Evolutionary conservation across 2,329 filamentous ascomycete genomes (phyloP).

Genomic region (Aspergillus nomiae): DNA sequence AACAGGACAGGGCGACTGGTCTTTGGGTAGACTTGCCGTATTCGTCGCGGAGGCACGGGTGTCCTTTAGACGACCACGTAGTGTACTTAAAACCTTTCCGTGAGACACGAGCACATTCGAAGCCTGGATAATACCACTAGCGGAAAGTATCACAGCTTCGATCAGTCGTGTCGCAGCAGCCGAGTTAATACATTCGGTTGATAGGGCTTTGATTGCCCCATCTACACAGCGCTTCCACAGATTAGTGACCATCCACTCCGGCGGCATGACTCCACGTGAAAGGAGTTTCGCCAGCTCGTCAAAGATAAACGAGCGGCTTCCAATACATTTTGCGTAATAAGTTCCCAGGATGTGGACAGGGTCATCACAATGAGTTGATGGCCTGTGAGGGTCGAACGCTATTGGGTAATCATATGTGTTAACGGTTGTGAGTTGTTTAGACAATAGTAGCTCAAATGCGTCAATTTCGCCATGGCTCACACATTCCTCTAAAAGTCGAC

Average conservation of each 20-base stretch:
- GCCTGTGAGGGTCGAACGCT: conserved; percentile 26
- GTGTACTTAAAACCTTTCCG: background rate
- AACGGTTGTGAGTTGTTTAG: conserved; percentile 33
- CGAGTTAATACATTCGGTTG: conserved; percentile 35
- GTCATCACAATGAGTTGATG: conserved; percentile 24
- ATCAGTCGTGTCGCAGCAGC: conserved; percentile 34
- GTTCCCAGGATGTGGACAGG: conserved; percentile 33
- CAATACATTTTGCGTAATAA: conserved; percentile 27
- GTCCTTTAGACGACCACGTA: conserved; percentile 9
- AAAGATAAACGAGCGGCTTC: conserved; percentile 33
- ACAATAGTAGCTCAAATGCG: conserved; percentile 38
- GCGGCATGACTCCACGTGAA: conserved; percentile 32
- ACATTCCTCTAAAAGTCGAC: conserved; percentile 36
- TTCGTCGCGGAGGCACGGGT: conserved; percentile 24
- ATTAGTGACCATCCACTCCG: conserved; percentile 45
- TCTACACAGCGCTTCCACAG: conserved; percentile 40
- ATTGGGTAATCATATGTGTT: conserved; percentile 31
- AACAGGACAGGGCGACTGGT: conserved; percentile 29
- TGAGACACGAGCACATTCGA: background rate
- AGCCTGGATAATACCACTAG: conserved; percentile 21
- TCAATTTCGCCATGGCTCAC: conserved; percentile 35
- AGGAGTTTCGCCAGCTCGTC: conserved; percentile 39
- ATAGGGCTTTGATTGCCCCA: conserved; percentile 39
- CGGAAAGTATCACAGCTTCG: conserved; percentile 36
- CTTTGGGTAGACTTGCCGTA: conserved; percentile 1